Evolutionary conservation across 805 yeast species (phyloP).

Genomic region (Nakazawaea anatomiae): DNA sequence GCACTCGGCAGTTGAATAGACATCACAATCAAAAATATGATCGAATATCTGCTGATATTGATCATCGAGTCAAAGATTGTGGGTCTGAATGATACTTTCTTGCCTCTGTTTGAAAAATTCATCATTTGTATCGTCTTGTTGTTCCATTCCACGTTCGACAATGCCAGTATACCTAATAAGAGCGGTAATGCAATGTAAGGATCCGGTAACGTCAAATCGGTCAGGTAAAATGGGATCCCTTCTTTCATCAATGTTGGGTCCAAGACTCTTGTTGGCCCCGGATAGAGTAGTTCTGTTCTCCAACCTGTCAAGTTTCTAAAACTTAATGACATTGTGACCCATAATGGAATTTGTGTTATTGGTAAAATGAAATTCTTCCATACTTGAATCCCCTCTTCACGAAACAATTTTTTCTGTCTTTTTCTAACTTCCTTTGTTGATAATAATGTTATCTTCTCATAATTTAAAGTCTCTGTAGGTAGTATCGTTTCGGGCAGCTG

Average conservation of each 20-base stretch:
- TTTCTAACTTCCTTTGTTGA: constrained; percentile 74
- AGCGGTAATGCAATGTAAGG: constrained; percentile 64
- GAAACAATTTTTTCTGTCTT: constrained; percentile 68
- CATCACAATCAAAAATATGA: constrained; percentile 76
- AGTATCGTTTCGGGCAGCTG: constrained; percentile 21
- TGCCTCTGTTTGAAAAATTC: constrained; percentile 34
- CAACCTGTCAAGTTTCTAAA: constrained; percentile 74
- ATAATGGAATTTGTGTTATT: constrained; percentile 76
- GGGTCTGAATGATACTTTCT: constrained; percentile 40
- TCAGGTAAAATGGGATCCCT: constrained; percentile 54
- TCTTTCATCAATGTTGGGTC: constrained; percentile 46
- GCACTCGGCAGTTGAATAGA: constrained; percentile 85
- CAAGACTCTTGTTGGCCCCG: constrained; percentile 34
- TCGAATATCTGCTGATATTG: constrained; percentile 66
- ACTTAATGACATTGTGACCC: constrained; percentile 75
- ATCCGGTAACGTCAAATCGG: constrained; percentile 55
- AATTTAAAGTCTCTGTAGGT: constrained; percentile 41
- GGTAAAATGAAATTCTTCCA: constrained; percentile 82
- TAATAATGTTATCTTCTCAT: constrained; percentile 72
- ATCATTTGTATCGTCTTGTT: constrained; percentile 53
- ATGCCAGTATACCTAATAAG: constrained; percentile 59
- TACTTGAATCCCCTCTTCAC: constrained; percentile 58
- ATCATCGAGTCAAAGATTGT: constrained; percentile 59
- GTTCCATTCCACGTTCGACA: constrained; percentile 82
- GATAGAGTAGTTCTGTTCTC: constrained; percentile 20